A percentile compares a stretch with the other conserved stretches of the same genome.
phyloP scores from a whole-genome alignment of 345 rosid species.

The Acer campestre region DNA sequence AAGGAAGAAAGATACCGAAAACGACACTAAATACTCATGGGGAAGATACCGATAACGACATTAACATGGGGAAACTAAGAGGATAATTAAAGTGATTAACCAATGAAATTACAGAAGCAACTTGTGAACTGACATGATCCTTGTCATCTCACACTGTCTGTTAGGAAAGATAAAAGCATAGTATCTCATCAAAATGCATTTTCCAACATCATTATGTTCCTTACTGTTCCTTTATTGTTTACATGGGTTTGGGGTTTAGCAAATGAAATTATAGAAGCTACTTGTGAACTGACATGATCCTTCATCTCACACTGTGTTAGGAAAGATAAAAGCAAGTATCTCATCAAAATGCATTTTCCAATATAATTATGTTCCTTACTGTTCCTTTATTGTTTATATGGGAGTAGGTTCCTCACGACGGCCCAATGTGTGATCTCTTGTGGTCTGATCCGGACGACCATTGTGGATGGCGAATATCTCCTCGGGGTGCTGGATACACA shows the following conservation, averaged over 20 bases:
- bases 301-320: neutral
- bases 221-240: too few species aligned
- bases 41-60: too few species aligned
- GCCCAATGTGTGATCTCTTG: slow-evolving; percentile 87
- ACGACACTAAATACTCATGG: too few species aligned
- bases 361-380: neutral
- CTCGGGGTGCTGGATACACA: slow-evolving; percentile 62
- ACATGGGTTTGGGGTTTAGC: neutral
- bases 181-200: neutral
- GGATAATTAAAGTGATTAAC: neutral
- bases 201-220: too few species aligned
- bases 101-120: neutral
- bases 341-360: slow-evolving; percentile 8
- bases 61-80: neutral
- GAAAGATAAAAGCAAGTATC: neutral
- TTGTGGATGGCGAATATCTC: slow-evolving; percentile 62
- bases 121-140: neutral
- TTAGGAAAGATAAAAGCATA: neutral
- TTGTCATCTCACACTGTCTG: neutral
- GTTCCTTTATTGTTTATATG: neutral
- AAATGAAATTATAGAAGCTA: neutral
- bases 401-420: slow-evolving; percentile 76
- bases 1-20: neutral
- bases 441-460: slow-evolving; percentile 77
- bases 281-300: neutral